Conservation (phyloP, 2,329 filamentous ascomycete genomes). For the Alternaria panax region DNA sequence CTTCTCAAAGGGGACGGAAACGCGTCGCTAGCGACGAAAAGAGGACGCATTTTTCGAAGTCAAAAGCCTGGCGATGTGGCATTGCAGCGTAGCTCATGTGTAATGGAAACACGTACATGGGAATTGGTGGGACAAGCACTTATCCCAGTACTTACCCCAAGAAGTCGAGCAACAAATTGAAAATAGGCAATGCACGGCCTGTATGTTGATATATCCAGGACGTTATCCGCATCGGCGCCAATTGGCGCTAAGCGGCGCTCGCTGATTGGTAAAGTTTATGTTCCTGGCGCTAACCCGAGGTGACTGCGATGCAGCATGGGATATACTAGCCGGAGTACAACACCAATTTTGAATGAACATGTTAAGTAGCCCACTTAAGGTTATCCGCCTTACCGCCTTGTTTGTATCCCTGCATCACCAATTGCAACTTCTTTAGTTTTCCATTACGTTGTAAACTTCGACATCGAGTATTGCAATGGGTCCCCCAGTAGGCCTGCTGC, state of each 20-base stretch:
- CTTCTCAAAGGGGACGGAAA: neutral
- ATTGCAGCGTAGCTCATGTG: conserved; percentile 19
- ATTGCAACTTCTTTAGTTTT: neutral
- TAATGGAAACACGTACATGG: conserved; percentile 2
- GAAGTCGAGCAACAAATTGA: too few relatives aligned
- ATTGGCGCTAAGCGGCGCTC: conserved; percentile 14
- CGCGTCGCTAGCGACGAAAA: neutral
- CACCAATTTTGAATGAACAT: neutral
- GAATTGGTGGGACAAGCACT: neutral
- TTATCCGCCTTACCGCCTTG: neutral
- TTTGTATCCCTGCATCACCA: neutral
- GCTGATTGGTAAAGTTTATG: conserved; percentile 12
- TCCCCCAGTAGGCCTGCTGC: neutral
- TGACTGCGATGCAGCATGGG: conserved; percentile 4
- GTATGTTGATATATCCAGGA: neutral
- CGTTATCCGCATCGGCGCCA: conserved; percentile 1
- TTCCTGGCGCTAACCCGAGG: conserved; percentile 1
- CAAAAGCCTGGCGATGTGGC: conserved; percentile 8
- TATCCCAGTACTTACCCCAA: neutral
- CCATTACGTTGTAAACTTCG: neutral
- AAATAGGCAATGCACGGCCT: neutral
- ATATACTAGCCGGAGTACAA: neutral
- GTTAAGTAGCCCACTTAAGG: neutral
- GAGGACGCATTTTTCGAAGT: neutral
- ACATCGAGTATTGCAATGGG: conserved; percentile 9